Evolutionary conservation across 1,139 yeast species (phyloP), one percentile per base, ranked within the genome.

Genomic region (Kodamaea alishanica): DNA sequence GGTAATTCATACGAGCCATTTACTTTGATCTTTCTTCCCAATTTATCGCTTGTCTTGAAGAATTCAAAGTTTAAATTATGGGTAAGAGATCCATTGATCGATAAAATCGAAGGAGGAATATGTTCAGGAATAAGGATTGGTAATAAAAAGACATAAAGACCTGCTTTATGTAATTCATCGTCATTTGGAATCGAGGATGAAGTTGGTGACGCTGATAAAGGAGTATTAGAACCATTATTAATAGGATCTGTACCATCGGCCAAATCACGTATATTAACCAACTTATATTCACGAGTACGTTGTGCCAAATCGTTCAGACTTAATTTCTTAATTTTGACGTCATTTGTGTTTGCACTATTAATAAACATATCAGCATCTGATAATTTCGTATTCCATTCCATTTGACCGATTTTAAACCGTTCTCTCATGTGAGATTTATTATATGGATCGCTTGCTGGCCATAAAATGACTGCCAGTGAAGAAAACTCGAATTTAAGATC

Each of bases 141-240:
- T 32, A 89, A 64, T 32, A 86, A 61, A 56, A 84, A 89, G 1
- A 88, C 81, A 54, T 89, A 89, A 52, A 84, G 78, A 25, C 97
- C 96, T 7, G 95, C 79, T 38, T 77, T 77, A 49, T 69, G 70
- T 28, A 63, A 32, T 8, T 47, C 50, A 24, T 40, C 44, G 5
- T 43, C 46, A n/a, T 30, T 27, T 5, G 30, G 15, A 5, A 33
- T 34, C 11, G 26, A 12, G 23, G 39, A 12, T 9, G 32, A 15
- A 27, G 15, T 10, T 6, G 34, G 30, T n/a, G 30, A n/a, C 11
- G n/a, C 25, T 7, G 3, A 22, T 12, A n/a, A 11, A 30, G 36
- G 25, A 10, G 33, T n/a, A 10, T 12, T n/a, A 12, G 29, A 26
- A 2, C 37, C 45, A 24, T 37, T 28, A 24, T 38, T 37, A 8